Base-by-base conservation (phyloP, 257 asterid genomes). In the Nyctanthes arbortristis region DNA sequence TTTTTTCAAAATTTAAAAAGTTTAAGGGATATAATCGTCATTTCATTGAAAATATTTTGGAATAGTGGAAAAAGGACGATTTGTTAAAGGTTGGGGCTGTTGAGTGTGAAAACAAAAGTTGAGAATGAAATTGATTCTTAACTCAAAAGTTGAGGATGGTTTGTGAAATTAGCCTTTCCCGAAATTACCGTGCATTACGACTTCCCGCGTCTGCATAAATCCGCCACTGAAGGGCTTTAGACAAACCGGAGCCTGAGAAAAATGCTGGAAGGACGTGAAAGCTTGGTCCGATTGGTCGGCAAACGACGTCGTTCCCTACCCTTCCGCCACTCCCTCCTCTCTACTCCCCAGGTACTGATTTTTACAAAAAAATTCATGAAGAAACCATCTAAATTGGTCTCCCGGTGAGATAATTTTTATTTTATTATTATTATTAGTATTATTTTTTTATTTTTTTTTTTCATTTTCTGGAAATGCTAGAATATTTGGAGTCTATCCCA, bases 231-330 rank as follows among this genome's bases (percentile, higher is more conserved):
- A 49, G 58, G 58, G 58, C 58, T n/a, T 22, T 49, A 20, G 7
- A 8, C 29, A 49, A 7, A 20, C 20, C 2, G 58, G 22, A 29
- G 58, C 30, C n/a, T n/a, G n/a, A n/a, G 29, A 11, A 32, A 68
- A 73, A 90, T 93, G 96, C 80, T 93, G 45, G 84, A 81, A 9
- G 99, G 99, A 35, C 80, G 83, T 31, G 91, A 90, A 79, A 91
- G 99, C 78, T 73, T 91, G 83, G 73, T 78, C 72, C 76, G 96
- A 69, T 73, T 93, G 45, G 74, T 93, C 34, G 97, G 97, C 7
- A 89, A 86, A 70, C 94, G 91, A 4, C 97, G 99, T 25, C 89
- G 95, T 5, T 80, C 73, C 68, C 86, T 87, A 65, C 95, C 96
- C 35, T 81, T 73, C 65, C 89, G 93, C 70, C 69, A 75, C 22